These are phyloP conservation scores for Buxus sempervirens DNA, from an alignment of 164 flowering plant species.

Conservation along the genomic window DNA sequence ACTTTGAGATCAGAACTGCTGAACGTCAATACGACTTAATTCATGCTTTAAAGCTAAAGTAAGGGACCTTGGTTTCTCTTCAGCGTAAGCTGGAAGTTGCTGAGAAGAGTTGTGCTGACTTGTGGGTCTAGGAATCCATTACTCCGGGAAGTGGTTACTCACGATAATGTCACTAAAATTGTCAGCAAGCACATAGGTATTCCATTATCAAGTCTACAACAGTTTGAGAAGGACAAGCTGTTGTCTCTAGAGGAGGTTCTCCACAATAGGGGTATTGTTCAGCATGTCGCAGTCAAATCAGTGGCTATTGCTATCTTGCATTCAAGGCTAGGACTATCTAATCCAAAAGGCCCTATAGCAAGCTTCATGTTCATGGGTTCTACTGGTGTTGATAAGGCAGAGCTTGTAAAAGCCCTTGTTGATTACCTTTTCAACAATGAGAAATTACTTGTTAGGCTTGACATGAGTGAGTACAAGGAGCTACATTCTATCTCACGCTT, in stretches of 20 bases:
- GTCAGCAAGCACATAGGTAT: constrained; percentile 97
- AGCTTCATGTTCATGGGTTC: too few relatives aligned
- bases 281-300: too few relatives aligned
- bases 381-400: too few relatives aligned
- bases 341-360: constrained; percentile 91
- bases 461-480: too few relatives aligned
- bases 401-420: constrained; percentile 84
- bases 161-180: constrained; percentile 83
- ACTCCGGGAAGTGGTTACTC: too few relatives aligned
- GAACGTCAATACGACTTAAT: constrained; percentile 87
- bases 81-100: constrained; percentile 83
- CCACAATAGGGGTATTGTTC: constrained; percentile 80
- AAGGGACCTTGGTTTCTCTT: constrained; percentile 80
- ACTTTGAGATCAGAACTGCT: constrained; percentile 96
- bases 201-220: too few relatives aligned
- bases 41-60: constrained; percentile 93
- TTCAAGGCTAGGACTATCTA: constrained; percentile 87
- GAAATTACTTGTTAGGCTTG: constrained; percentile 84
- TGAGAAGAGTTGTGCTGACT: constrained; percentile 70
- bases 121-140: constrained; percentile 60
- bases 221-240: too few relatives aligned
- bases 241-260: constrained; percentile 80
- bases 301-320: too few relatives aligned
- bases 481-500: too few relatives aligned
- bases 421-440: constrained; percentile 82